Evolutionary conservation across 371 early-diverging fungal genomes (phyloP).

Genomic region (Vairimorpha necatrix): DNA sequence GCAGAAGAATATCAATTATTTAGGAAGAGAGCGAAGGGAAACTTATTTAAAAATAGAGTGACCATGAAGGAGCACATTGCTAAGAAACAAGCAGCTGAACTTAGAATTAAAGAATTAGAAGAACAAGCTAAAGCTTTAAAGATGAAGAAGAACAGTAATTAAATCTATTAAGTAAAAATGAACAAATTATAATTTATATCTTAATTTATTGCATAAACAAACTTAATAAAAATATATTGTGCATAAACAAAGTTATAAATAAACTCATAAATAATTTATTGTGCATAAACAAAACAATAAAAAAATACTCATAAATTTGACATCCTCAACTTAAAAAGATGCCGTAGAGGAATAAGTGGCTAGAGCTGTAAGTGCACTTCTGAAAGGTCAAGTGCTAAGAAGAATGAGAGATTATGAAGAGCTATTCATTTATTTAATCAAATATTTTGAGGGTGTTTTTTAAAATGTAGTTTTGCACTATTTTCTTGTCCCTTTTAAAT

Average conservation of each 20-base stretch:
- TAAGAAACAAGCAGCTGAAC: conserved; percentile 97
- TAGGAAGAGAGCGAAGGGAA: conserved; percentile 98
- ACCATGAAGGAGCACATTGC: conserved; percentile 97
- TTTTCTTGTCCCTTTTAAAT: not conserved
- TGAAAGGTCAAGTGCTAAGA: too few species aligned
- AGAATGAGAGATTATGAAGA: too few species aligned
- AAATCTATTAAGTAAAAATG: conserved; percentile 15
- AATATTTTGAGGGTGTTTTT: too few species aligned
- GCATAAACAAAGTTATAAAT: not conserved
- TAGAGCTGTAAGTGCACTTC: too few species aligned
- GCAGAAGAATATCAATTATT: conserved; percentile 89
- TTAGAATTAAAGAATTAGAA: conserved; percentile 80
- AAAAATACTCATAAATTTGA: too few species aligned
- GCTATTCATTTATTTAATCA: too few species aligned
- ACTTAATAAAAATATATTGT: not conserved
- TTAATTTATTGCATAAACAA: not conserved
- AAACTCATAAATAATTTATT: too few species aligned
- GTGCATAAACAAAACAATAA: too few species aligned
- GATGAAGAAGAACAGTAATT: conserved; percentile 6
- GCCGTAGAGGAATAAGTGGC: too few species aligned
- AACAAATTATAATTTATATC: not conserved
- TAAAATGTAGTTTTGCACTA: not conserved
- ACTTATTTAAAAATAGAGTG: conserved; percentile 99
- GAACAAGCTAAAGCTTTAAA: conserved; percentile 86
- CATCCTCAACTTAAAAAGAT: too few species aligned